These are phyloP conservation scores for Rhexocercosporidium sp. DNA, from an alignment of 2,329 filamentous ascomycete genomes.

Conservation along the genomic window DNA sequence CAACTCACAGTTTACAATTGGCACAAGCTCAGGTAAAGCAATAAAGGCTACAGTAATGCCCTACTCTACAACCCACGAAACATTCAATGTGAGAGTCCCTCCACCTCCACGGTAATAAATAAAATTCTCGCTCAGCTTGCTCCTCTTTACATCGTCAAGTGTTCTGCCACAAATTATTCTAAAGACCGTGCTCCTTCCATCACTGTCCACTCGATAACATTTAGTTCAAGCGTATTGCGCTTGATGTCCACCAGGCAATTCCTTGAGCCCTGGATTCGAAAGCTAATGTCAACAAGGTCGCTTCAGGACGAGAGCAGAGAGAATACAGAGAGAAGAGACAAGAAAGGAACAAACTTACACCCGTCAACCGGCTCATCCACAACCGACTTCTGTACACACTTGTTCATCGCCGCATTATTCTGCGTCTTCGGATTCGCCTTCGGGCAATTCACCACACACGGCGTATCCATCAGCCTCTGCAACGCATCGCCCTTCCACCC, in stretches of 20 bases:
- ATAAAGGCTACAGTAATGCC: too few species aligned
- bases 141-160: too few species aligned
- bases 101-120: too few species aligned
- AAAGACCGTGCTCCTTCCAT: neutral
- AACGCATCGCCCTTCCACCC: conserved; percentile 56
- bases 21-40: too few species aligned
- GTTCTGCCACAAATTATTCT: too few species aligned
- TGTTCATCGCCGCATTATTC: conserved; percentile 51
- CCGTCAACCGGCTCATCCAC: conserved; percentile 56
- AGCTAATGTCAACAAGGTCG: neutral
- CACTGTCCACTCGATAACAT: neutral
- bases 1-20: too few species aligned
- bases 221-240: neutral
- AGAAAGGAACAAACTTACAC: conserved; percentile 46
- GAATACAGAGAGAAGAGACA: neutral
- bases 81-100: too few species aligned
- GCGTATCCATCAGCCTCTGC: conserved; percentile 54
- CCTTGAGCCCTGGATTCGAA: neutral
- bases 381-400: conserved; percentile 52
- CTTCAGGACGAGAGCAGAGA: neutral
- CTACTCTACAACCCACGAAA: too few species aligned
- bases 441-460: conserved; percentile 53
- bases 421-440: conserved; percentile 47
- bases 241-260: conserved; percentile 1
- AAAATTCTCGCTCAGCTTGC: too few species aligned